These are phyloP conservation scores for Mycena kentingensis DNA, from an alignment of 768 basidiomycete species.

Conservation along the genomic window DNA sequence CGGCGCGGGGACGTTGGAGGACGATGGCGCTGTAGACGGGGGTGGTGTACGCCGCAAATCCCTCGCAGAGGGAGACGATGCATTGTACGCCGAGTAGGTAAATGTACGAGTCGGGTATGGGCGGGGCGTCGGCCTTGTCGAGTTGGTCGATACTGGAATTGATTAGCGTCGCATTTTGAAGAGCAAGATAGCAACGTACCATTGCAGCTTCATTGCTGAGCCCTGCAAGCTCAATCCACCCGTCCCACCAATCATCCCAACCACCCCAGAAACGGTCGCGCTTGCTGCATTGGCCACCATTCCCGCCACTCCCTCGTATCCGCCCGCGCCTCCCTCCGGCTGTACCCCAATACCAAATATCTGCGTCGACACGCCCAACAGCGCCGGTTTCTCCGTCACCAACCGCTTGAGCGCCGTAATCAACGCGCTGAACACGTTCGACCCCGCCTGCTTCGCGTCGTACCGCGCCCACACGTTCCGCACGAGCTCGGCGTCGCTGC, in stretches of 20 bases:
- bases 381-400: conserved; percentile 82
- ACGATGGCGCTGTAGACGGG: conserved; percentile 76
- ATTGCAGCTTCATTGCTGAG: conserved; percentile 87
- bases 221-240: conserved; percentile 70
- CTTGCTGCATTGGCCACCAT: conserved; percentile 83
- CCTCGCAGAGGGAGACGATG: conserved; percentile 83
- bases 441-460: conserved; percentile 60
- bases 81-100: conserved; percentile 92
- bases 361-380: conserved; percentile 78
- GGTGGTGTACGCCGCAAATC: conserved; percentile 72
- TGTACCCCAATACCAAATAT: conserved; percentile 79
- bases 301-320: conserved; percentile 72
- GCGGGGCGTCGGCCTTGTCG: conserved; percentile 94
- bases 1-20: conserved; percentile 61
- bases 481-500: conserved; percentile 78
- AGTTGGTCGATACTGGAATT: conserved; percentile 87
- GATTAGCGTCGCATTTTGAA: conserved; percentile 5
- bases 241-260: conserved; percentile 78
- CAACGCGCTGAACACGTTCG: conserved; percentile 75
- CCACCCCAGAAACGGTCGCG: conserved; percentile 81
- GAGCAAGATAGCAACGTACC: conserved; percentile 50
- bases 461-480: conserved; percentile 80
- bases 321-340: conserved; percentile 41
- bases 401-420: conserved; percentile 84
- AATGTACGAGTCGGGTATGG: conserved; percentile 91